These are phyloP conservation scores for California macrophylla DNA, from an alignment of 441 rosid species.

Conservation along the genomic window DNA sequence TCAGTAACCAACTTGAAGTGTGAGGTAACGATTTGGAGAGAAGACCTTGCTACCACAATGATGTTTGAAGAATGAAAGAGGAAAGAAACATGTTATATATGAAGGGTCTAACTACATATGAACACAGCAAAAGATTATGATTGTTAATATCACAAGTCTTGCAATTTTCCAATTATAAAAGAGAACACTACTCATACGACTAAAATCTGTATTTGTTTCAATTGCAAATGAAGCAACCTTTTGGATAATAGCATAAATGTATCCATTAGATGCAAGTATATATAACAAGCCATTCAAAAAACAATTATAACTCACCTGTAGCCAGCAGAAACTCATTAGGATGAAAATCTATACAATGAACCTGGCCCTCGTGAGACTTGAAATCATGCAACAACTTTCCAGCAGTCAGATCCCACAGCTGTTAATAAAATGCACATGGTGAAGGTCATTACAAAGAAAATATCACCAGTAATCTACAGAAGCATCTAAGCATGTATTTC, in stretches of 20 bases:
- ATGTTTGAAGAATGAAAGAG: background rate
- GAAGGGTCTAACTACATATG: background rate
- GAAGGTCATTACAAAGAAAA: slow-evolving; percentile 10
- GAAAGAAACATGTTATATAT: background rate
- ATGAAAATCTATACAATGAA: slow-evolving; percentile 94
- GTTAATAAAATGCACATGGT: slow-evolving; percentile 13
- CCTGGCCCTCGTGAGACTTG: slow-evolving; percentile 82
- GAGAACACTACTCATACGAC: background rate
- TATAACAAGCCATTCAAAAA: background rate
- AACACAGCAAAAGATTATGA: background rate
- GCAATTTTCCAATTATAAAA: background rate
- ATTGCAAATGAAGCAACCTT: background rate
- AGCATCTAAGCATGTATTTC: background rate
- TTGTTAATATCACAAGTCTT: background rate
- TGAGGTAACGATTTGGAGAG: background rate
- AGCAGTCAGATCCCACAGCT: slow-evolving; percentile 99
- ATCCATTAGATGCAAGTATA: background rate
- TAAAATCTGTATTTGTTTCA: background rate
- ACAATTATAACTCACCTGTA: slow-evolving; percentile 51
- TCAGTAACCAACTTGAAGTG: background rate
- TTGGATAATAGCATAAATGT: background rate
- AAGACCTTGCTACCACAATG: background rate
- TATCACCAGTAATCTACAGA: background rate
- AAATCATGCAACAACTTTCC: slow-evolving; percentile 96
- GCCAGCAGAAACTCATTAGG: slow-evolving; percentile 91